Percentiles rank a stretch among this genome's conserved stretches.
Conservation (phyloP, 2,329 filamentous ascomycete genomes). For the Trichoderma atrobrunneum region DNA sequence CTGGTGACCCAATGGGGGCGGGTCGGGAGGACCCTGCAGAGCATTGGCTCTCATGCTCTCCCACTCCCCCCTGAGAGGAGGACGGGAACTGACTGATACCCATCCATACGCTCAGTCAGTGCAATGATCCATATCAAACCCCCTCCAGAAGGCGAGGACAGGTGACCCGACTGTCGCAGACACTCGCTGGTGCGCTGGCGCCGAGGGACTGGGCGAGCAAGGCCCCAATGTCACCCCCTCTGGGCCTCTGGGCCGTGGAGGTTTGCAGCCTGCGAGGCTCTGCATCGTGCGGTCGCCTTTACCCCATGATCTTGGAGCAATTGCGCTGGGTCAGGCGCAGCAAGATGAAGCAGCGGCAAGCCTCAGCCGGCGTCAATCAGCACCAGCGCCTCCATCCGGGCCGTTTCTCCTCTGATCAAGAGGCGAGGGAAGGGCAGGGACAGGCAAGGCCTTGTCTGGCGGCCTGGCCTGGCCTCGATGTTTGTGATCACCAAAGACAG, state of each 20-base stretch:
- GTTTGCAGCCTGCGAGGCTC: slow-evolving; percentile 17
- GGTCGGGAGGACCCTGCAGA: slow-evolving; percentile 20
- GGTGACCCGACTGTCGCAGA: slow-evolving; percentile 21
- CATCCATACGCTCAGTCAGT: neutral
- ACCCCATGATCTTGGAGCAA: slow-evolving; percentile 14
- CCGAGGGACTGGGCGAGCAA: slow-evolving; percentile 21
- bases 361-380: slow-evolving; percentile 7
- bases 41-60: slow-evolving; percentile 4
- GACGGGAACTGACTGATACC: no score
- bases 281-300: neutral
- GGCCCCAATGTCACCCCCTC: slow-evolving; percentile 18
- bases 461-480: neutral
- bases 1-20: slow-evolving; percentile 20
- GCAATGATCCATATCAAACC: neutral
- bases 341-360: neutral
- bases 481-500: slow-evolving; percentile 3
- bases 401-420: neutral
- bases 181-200: slow-evolving; percentile 20
- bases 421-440: slow-evolving; percentile 1
- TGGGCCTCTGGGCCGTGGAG: neutral
- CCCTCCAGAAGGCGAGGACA: slow-evolving; percentile 13
- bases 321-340: slow-evolving; percentile 23
- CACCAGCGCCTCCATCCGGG: slow-evolving; percentile 4
- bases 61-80: slow-evolving; percentile 14
- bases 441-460: neutral